Conservation (phyloP, 768 basidiomycete species). For the Pleurotus tuoliensis region DNA sequence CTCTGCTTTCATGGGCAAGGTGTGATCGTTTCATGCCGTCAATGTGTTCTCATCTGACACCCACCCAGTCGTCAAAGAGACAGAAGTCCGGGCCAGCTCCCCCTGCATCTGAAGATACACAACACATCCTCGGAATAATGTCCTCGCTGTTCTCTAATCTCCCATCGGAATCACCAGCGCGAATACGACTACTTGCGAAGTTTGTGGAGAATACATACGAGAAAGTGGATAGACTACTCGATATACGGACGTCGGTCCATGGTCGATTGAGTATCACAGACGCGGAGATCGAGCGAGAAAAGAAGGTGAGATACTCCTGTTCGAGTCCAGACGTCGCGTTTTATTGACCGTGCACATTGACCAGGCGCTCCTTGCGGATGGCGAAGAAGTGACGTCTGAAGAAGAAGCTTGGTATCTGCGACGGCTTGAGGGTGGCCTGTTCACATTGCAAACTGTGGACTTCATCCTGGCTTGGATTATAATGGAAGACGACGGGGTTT, state of each 20-base stretch:
- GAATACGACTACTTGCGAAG: slow-evolving; percentile 83
- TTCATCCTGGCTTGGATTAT: slow-evolving; percentile 93
- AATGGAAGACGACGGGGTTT: slow-evolving; percentile 98
- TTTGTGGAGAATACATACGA: slow-evolving; percentile 93
- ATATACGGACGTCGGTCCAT: slow-evolving; percentile 73
- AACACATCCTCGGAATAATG: slow-evolving; percentile 85
- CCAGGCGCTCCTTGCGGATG: slow-evolving; percentile 53
- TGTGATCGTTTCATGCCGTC: slow-evolving; percentile 24
- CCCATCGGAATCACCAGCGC: slow-evolving; percentile 74
- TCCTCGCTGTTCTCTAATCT: slow-evolving; percentile 87
- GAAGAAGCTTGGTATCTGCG: slow-evolving; percentile 83
- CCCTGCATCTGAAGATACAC: slow-evolving; percentile 73
- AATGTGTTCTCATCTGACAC: not conserved
- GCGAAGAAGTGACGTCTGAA: slow-evolving; percentile 53
- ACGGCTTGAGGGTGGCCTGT: slow-evolving; percentile 82
- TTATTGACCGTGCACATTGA: not conserved
- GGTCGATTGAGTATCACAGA: slow-evolving; percentile 59
- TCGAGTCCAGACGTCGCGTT: not conserved
- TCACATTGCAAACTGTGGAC: slow-evolving; percentile 86
- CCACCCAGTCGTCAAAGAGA: slow-evolving; percentile 53
- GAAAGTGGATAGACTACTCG: slow-evolving; percentile 90
- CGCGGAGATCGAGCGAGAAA: slow-evolving; percentile 64
- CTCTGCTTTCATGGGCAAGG: slow-evolving; percentile 92
- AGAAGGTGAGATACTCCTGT: slow-evolving; percentile 42
- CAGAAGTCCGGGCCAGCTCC: slow-evolving; percentile 43